Evolutionary conservation across 1,139 yeast species (phyloP), one percentile per base, ranked within the genome.

Genomic region (Lodderomyces beijingensis): DNA sequence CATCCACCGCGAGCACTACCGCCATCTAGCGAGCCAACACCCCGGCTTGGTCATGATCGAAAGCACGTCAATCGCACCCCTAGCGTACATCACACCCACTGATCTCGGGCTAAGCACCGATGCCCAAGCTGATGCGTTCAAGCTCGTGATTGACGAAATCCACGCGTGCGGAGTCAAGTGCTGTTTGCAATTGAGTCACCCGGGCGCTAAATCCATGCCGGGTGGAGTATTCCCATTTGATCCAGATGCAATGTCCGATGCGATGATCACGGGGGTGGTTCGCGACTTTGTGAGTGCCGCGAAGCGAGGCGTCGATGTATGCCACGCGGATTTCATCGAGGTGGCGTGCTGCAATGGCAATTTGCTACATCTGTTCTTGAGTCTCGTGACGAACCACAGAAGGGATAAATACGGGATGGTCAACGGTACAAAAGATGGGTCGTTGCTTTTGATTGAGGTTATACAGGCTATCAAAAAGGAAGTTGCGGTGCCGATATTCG

Each of bases 1-100:
- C 14, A 74, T 62, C 55, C 78, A 72, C 42, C 38, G 53, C 21
- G 50, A 59, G 7, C 76, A 71, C 38, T 72, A 72, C 43, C 70
- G 69, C 4, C 46, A 59, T 0, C 49, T 64, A 24, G 59, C 70
- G 0, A 30, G 53, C 5, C 54, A 76, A 35, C 79, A 79, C 2
- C 67, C 78, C 0, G 78, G 80, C n/a, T 45, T 76, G 25, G 51
- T 73, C n/a, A 59, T 73, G 12, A 51, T 67, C 12, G 84, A 78
- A 49, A 76, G 76, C 7, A 51, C 74, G 4, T 63, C 71, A 2
- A 71, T 75, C 2, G 47, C 62, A 3, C 60, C 62, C 3, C 56
- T 58, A 44, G 66, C 73, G 18, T 58, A 74, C 30, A 55, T 70
- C 26, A 54, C 74, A 0, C 58, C 65, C 2, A 55, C 62, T 29